A percentile compares a stretch with the other conserved stretches of the same genome.
Conservation (phyloP, 257 asterid genomes). For the Catharanthus roseus region DNA sequence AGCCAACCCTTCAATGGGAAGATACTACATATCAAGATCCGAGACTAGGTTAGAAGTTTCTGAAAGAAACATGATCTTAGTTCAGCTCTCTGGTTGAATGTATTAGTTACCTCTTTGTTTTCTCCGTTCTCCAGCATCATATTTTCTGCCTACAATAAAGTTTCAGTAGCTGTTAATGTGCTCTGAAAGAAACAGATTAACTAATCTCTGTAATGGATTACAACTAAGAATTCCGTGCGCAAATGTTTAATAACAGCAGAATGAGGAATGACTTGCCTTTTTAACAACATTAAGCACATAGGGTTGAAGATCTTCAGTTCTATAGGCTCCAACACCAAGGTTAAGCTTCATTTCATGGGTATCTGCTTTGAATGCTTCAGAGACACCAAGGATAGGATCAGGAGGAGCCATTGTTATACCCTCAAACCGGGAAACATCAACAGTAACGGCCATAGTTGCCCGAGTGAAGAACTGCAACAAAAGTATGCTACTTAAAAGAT, state of each 20-base stretch:
- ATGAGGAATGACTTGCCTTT: constrained; percentile 46
- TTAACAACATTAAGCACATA: constrained; percentile 95
- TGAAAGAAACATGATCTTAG: constrained; percentile 11
- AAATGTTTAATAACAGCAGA: background rate
- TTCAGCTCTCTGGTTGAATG: constrained; percentile 9
- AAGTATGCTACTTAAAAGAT: background rate
- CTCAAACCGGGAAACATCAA: constrained; percentile 60
- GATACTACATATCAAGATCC: constrained; percentile 52
- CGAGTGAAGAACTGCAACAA: constrained; percentile 51
- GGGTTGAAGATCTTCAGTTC: constrained; percentile 95
- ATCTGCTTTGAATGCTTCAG: constrained; percentile 97
- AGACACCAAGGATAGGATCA: constrained; percentile 95
- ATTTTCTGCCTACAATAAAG: constrained; percentile 62
- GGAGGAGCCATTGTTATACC: constrained; percentile 90
- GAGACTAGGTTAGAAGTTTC: constrained; percentile 25
- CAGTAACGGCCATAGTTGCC: constrained; percentile 50
- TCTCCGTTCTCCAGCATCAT: constrained; percentile 84
- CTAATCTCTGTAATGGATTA: background rate
- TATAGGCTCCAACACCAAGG: constrained; percentile 97
- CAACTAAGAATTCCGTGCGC: background rate
- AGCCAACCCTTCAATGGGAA: constrained; percentile 97
- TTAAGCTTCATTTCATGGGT: constrained; percentile 76
- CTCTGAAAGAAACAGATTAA: background rate
- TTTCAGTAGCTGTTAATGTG: constrained; percentile 3
- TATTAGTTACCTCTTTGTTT: constrained; percentile 77